These are phyloP conservation scores for Fusarium heterosporum DNA, from an alignment of 2,329 filamentous ascomycete genomes.

Conservation along the genomic window DNA sequence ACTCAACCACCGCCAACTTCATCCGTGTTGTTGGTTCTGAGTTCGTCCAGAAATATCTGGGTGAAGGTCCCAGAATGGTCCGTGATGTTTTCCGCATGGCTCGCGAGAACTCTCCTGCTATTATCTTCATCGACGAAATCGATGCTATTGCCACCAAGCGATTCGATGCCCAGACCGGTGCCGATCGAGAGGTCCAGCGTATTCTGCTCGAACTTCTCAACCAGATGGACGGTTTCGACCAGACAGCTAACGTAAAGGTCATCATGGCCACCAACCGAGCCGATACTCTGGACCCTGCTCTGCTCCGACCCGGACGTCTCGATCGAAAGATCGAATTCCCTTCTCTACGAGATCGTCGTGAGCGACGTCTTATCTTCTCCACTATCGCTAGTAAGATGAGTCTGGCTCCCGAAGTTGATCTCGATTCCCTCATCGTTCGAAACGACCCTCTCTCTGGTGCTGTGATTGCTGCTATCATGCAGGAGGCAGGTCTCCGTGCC, in stretches of 20 bases:
- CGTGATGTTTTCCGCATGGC: slow-evolving; percentile 99
- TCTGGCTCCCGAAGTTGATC: slow-evolving; percentile 92
- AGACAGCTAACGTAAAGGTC: slow-evolving; percentile 98
- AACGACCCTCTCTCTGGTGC: slow-evolving; percentile 96
- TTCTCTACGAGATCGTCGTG: slow-evolving; percentile 90
- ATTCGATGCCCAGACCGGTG: slow-evolving; percentile 98
- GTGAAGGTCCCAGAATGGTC: slow-evolving; percentile 98
- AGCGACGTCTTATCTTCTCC: slow-evolving; percentile 94
- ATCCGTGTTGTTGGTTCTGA: slow-evolving; percentile 98
- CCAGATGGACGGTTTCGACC: slow-evolving; percentile 99
- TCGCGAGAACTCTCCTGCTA: slow-evolving; percentile 95
- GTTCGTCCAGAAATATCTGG: slow-evolving; percentile 98
- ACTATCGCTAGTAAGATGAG: slow-evolving; percentile 99
- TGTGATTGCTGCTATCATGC: slow-evolving; percentile 98
- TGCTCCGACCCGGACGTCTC: slow-evolving; percentile 92
- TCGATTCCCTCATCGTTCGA: slow-evolving; percentile 94
- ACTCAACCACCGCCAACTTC: slow-evolving; percentile 97
- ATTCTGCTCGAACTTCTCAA: slow-evolving; percentile 97
- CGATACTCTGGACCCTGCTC: slow-evolving; percentile 93
- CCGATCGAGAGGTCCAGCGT: slow-evolving; percentile 97
- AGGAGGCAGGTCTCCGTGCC: slow-evolving; percentile 93
- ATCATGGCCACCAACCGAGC: slow-evolving; percentile 99
- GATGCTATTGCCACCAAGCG: slow-evolving; percentile 99
- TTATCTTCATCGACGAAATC: slow-evolving; percentile 99
- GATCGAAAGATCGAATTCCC: slow-evolving; percentile 99